These are phyloP conservation scores for Penicillium psychrosexuale DNA, from an alignment of 2,329 filamentous ascomycete species.

Conservation along the genomic window DNA sequence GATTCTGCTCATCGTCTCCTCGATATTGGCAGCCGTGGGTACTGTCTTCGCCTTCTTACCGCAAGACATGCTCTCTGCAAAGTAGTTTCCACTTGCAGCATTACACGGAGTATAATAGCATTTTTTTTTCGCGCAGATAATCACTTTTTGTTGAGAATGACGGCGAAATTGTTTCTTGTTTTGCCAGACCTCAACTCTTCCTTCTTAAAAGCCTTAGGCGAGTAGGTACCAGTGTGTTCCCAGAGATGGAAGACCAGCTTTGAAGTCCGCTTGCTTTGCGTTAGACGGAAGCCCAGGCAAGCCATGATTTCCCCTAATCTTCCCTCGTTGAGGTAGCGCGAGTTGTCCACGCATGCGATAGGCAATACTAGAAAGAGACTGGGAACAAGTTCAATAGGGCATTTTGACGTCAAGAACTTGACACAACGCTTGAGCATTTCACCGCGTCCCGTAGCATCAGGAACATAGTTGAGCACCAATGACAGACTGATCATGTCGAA, in stretches of 20 bases:
- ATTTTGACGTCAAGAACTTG: conserved; percentile 58
- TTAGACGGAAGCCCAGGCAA: conserved; percentile 67
- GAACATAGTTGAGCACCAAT: conserved; percentile 90
- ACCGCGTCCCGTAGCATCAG: conserved; percentile 69
- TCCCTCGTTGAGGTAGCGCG: conserved; percentile 76
- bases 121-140: not conserved
- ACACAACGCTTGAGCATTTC: conserved; percentile 79
- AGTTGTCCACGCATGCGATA: conserved; percentile 82
- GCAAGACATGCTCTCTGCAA: conserved; percentile 64
- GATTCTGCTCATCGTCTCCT: conserved; percentile 66
- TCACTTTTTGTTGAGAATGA: conserved; percentile 55
- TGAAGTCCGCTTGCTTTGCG: conserved; percentile 68
- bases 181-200: conserved; percentile 71
- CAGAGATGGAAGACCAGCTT: conserved; percentile 92
- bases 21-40: conserved; percentile 67
- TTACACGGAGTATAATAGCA: not conserved
- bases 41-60: conserved; percentile 88
- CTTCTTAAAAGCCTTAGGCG: conserved; percentile 59
- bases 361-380: conserved; percentile 86
- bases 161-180: conserved; percentile 84
- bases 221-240: conserved; percentile 47
- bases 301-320: conserved; percentile 70
- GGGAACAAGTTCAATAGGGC: conserved; percentile 33
- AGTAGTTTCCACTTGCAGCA: conserved; percentile 8
- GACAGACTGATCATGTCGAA: conserved; percentile 93